Evolutionary conservation across 495 filamentous ascomycete species (phyloP), one percentile per base, ranked within the genome.

Genomic region (Podospora pseudoanserina): DNA sequence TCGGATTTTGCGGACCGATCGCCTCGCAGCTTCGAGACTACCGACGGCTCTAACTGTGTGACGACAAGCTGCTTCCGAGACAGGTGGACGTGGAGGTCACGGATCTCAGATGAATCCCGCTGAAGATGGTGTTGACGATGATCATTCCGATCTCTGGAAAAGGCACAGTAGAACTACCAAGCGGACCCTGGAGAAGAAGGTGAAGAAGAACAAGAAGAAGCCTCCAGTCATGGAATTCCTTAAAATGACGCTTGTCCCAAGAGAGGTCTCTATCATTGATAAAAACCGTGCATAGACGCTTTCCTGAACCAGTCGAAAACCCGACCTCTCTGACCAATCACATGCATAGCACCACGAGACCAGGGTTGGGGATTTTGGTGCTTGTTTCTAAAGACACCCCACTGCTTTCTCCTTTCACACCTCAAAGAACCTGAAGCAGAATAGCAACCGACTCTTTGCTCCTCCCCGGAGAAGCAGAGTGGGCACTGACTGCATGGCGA

Each of bases 61-160:
- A 49, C 39, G 13, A 11, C 39, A 11, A 49, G 39, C 15, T 49
- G 39, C 39, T 49, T 18, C 39, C 39, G 39, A 49, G 39, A 49
- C 39, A 49, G 39, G 39, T 11, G 2, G 39, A 49, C 39, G 39
- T 49, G 39, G 39, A 49, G 39, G 2, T 49, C 39, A 9, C 39
- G 39, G 39, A 49, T 49, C 39, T 49, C 39, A 49, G 39, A 49
- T 49, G 39, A 49, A 49, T 49, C 39, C 39, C 39, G 39, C 39
- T 49, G 39, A 61, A 32, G 59, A 61, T 61, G 59, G 59, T 61
- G 59, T 61, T 58, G 39, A 49, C 23, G 56, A 58, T 61, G 59
- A 61, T 61, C 59, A 28, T 28, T n/a, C 1, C 4, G 59, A 61
- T 61, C 30, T 26, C 27, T 26, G 59, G 59, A 61, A 61, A 61